Evolutionary conservation across 2,329 filamentous ascomycete genomes (phyloP), one percentile per base, ranked within the genome.

Genomic region (Xylariaceae sp.): DNA sequence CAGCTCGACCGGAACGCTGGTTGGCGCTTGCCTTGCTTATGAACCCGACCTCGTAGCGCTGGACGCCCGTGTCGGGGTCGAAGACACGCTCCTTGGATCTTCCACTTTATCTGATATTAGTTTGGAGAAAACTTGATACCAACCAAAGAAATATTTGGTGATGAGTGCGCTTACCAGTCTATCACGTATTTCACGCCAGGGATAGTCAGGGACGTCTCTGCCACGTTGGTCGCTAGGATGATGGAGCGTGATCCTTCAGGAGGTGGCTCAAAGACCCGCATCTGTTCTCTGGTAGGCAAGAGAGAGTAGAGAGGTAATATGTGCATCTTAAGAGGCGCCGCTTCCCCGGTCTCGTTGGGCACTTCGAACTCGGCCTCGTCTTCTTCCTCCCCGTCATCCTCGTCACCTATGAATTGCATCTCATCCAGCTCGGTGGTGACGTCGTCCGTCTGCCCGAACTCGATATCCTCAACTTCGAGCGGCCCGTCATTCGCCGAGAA

Each of bases 11-110:
- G 43, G 88, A 81, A 59, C 92, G 78, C 63, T 98, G 92, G 50
- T 82, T 85, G 6, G 92, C 90, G 59, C 88, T 94, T 18, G 92
- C 92, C 66, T 98, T 97, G 67, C 89, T 96, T 59, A 97, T 94
- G 88, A 90, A 98, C 28, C 85, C 84, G 37, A 98, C 78, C 53
- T 95, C 85, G 59, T 95, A 98, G 56, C 85, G 95, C 60, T 98
- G 92, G 1, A 98, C 90, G 3, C 90, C 90, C 7, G 85, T 96
- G 9, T 78, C 68, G n/a, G 78, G 74, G 58, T 97, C 86, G 55
- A 92, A 97, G 41, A 83, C 85, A 47, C 90, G 83, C 61, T 96
- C 89, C 62, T 98, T 98, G 24, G 86, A 84, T 34, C 94, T 76
- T 23, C 92, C 92, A 50, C 86, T 48, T 31, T 24, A 6, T 24